A percentile compares a stretch with the other conserved stretches of the same genome.
Conservation (phyloP, 495 filamentous ascomycete species). For the Trichoderma reesei region DNA sequence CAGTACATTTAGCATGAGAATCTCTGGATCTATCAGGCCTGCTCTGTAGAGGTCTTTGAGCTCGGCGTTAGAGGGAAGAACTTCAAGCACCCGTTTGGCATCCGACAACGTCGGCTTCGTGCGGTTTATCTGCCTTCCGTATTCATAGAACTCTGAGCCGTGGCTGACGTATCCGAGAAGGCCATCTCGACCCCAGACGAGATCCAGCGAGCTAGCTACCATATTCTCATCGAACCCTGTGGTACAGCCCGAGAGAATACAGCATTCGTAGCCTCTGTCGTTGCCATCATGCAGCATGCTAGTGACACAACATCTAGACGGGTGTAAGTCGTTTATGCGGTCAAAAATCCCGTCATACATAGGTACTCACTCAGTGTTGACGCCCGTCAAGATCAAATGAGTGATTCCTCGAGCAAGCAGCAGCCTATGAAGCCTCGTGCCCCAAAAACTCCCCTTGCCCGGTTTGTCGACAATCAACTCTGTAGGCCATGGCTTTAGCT, state of each 20-base stretch:
- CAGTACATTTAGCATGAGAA: constrained; percentile 25
- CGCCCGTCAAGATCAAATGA: constrained; percentile 54
- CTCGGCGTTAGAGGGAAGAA: constrained; percentile 25
- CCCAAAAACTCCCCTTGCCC: constrained; percentile 54
- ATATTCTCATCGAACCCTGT: constrained; percentile 29
- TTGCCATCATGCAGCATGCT: constrained; percentile 63
- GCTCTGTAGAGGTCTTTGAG: background rate
- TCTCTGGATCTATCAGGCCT: background rate
- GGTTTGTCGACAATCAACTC: constrained; percentile 63
- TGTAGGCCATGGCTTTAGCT: constrained; percentile 45
- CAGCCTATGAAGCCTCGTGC: constrained; percentile 52
- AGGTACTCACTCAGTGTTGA: constrained; percentile 28
- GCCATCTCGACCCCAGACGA: constrained; percentile 26
- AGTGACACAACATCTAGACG: constrained; percentile 45
- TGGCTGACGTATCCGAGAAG: constrained; percentile 12
- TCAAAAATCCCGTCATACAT: background rate
- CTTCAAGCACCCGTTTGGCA: background rate
- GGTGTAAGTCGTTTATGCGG: background rate
- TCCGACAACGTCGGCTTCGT: background rate
- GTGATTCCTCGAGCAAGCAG: constrained; percentile 54
- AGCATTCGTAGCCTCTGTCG: constrained; percentile 66
- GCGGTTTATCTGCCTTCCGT: background rate
- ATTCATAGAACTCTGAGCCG: background rate
- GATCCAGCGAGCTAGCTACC: constrained; percentile 28
- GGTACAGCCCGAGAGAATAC: constrained; percentile 32